A percentile compares a stretch with the other conserved stretches of the same genome.
Conservation (phyloP, 371 early-diverging fungal species). For the Actinomortierella ambigua region DNA sequence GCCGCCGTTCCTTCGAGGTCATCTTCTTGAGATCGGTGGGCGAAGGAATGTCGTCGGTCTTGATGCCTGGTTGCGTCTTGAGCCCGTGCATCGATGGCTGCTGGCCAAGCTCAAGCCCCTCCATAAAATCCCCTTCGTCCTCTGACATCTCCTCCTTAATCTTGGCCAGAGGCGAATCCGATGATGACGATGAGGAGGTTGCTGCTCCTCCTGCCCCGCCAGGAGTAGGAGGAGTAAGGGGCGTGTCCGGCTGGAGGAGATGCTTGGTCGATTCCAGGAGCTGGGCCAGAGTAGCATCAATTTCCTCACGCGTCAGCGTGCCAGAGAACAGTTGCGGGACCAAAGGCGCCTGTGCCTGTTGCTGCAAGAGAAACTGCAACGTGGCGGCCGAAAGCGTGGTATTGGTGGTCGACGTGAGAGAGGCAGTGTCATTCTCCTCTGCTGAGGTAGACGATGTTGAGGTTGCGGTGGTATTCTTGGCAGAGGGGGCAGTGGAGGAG, state of each 20-base stretch:
- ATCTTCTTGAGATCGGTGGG: conserved; percentile 51
- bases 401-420: conserved; percentile 17
- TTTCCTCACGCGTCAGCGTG: conserved; percentile 32
- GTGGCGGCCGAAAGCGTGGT: conserved; percentile 40
- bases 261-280: conserved; percentile 39
- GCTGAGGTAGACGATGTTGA: neutral
- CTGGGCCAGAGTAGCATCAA: conserved; percentile 31
- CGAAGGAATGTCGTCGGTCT: conserved; percentile 26
- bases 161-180: conserved; percentile 5
- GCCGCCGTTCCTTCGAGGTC: conserved; percentile 84
- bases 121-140: conserved; percentile 10
- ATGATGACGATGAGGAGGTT: too few relatives aligned
- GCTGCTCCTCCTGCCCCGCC: too few relatives aligned
- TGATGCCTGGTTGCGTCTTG: conserved; percentile 28
- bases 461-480: too few relatives aligned
- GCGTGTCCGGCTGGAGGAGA: conserved; percentile 8
- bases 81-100: conserved; percentile 9
- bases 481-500: neutral
- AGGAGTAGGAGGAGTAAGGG: too few relatives aligned
- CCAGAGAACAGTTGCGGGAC: conserved; percentile 39
- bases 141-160: conserved; percentile 15
- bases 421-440: neutral
- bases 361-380: conserved; percentile 36
- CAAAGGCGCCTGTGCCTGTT: conserved; percentile 36
- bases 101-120: neutral